Evolutionary conservation across 2,329 filamentous ascomycete species (phyloP), one percentile per base, ranked within the genome.

Genomic region (Phialemoniopsis sp.): DNA sequence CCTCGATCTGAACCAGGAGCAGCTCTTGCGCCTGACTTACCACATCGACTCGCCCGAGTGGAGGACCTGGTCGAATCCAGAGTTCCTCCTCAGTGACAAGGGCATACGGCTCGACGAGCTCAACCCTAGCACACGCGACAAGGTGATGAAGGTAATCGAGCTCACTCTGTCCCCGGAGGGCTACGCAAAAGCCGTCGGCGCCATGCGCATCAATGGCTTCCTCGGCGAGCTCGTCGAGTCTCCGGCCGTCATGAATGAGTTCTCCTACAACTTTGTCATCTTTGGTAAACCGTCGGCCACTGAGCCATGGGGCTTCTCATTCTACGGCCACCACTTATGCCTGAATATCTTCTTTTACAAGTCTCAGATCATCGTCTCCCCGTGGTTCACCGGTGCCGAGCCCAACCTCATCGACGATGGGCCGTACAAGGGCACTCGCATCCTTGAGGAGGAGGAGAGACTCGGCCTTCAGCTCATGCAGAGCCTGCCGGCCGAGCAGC

Each of bases 311-410:
- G 85, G 85, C 1, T 86, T 78, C 60, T 76, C 78, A 0, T 79
- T 89, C 51, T 91, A 89, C 60, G 87, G 87, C 7, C 87, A 91
- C 56, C 87, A 91, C 50, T 68, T 91, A 3, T 88, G 84, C 48
- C 69, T 90, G 3, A 82, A 81, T 50, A 71, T 85, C 16, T 85
- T 89, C 54, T 69, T 89, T 40, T 75, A 81, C 52, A 68, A 68
- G 26, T 60, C 64, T 0, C 82, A 88, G 56, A 80, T 89, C 36
- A 66, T 88, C 33, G 68, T 88, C 3, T 80, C 78, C 0, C 87
- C 87, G 0, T 87, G 81, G 62, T 91, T 91, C 60, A 88, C 84
- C 0, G 87, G 87, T 39, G 87, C 87, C 0, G 87, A 91, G 59
- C 87, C 87, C 1, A 89, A 90, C 50, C 52, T 81, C 29, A 85